Conservation (phyloP, 108 stramenopile genomes). For the Nannochloropsis salina region DNA sequence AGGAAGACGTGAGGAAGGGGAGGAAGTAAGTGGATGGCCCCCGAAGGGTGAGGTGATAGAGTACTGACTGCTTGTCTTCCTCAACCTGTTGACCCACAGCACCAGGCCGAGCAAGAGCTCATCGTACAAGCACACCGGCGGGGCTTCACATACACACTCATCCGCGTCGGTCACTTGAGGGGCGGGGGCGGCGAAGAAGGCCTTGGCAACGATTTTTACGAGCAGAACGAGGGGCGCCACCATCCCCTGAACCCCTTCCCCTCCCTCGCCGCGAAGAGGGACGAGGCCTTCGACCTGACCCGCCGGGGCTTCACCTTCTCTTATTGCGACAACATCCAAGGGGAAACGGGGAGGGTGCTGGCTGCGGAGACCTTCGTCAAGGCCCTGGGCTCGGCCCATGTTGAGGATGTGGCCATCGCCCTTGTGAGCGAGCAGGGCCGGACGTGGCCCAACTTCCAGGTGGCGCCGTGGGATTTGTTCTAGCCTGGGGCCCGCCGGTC, state of each 20-base stretch:
- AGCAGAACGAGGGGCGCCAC: not conserved
- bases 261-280: not conserved
- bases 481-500: not conserved
- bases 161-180: not conserved
- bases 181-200: not conserved
- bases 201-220: not conserved
- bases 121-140: not conserved
- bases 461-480: not conserved
- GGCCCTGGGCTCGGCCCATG: not conserved
- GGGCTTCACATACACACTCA: not conserved
- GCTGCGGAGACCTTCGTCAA: not conserved
- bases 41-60: no score
- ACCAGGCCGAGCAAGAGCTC: constrained; percentile 6
- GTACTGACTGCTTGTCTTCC: no score
- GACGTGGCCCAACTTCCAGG: not conserved
- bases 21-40: no score
- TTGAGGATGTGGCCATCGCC: not conserved
- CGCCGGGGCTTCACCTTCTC: constrained; percentile 4
- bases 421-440: not conserved
- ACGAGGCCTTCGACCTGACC: constrained; percentile 4
- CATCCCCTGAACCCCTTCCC: not conserved
- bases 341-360: not conserved
- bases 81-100: not conserved
- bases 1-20: no score
- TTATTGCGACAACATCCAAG: not conserved